phyloP scores from a whole-genome alignment of 352 stramenopile species.

The Phytophthora foliorum region DNA sequence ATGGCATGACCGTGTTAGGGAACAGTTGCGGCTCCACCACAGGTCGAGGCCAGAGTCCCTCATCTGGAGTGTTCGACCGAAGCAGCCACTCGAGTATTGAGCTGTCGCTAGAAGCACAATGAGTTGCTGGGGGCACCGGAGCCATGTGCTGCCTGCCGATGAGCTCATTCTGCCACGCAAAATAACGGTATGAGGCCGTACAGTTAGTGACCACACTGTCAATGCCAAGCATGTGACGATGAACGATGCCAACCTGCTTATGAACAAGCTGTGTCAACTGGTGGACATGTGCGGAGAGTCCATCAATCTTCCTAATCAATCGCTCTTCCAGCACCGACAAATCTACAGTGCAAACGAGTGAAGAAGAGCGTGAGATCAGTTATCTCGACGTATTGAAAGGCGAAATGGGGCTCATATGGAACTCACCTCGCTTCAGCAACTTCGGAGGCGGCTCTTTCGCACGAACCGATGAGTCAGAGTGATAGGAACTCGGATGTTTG shows the following conservation, averaged over 20 bases:
- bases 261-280: conserved; percentile 70
- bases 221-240: background rate
- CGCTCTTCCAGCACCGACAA: conserved; percentile 70
- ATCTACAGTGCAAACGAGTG: conserved; percentile 47
- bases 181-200: background rate
- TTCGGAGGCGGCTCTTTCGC: conserved; percentile 67
- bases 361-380: background rate
- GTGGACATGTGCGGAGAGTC: conserved; percentile 58
- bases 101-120: conserved; percentile 39
- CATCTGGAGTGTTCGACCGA: conserved; percentile 59
- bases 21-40: conserved; percentile 22
- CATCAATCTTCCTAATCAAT: conserved; percentile 62
- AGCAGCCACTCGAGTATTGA: conserved; percentile 73
- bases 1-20: conserved; percentile 45
- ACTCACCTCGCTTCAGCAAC: conserved; percentile 67
- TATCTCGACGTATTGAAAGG: background rate
- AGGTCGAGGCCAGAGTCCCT: conserved; percentile 38
- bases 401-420: conserved; percentile 25
- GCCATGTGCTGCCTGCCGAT: conserved; percentile 56
- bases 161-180: conserved; percentile 51
- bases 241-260: conserved; percentile 53
- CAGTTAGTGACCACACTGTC: conserved; percentile 8
- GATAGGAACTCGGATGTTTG: conserved; percentile 69
- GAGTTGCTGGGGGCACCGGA: conserved; percentile 23
- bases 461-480: conserved; percentile 53